These are phyloP conservation scores for Marasmius fiardii DNA, from an alignment of 1,284 basidiomycete species.

Conservation along the genomic window DNA sequence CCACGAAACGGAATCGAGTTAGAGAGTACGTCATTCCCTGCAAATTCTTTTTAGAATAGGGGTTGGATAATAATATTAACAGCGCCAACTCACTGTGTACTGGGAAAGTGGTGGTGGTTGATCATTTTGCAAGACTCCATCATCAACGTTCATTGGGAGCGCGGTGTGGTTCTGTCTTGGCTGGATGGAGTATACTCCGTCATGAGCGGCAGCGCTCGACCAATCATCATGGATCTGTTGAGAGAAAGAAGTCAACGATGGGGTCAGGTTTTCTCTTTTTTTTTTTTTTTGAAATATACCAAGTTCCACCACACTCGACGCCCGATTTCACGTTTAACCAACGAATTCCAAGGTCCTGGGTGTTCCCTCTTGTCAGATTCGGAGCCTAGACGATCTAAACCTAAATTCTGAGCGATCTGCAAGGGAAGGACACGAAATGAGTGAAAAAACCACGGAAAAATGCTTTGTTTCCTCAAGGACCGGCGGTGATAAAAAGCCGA, in stretches of 20 bases:
- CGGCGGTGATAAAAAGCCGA: background rate
- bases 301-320: constrained; percentile 8
- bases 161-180: constrained; percentile 23
- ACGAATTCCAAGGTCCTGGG: too few species aligned
- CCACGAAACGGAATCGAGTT: constrained; percentile 20
- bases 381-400: too few species aligned
- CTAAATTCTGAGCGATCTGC: constrained; percentile 19
- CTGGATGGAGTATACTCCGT: constrained; percentile 21
- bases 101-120: constrained; percentile 5
- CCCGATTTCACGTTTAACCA: too few species aligned
- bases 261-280: too few species aligned
- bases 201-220: constrained; percentile 23
- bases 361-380: too few species aligned
- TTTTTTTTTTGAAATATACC: constrained; percentile 17
- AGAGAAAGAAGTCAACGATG: background rate
- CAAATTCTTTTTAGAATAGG: background rate
- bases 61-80: background rate
- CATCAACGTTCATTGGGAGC: constrained; percentile 21
- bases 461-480: too few species aligned
- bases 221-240: constrained; percentile 22
- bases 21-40: constrained; percentile 22
- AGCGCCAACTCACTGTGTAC: constrained; percentile 17
- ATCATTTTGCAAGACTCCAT: constrained; percentile 19
- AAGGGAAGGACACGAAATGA: background rate
- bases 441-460: background rate